Evolutionary conservation across 2,329 filamentous ascomycete species (phyloP).

Genomic region (Diaporthe australafricana): DNA sequence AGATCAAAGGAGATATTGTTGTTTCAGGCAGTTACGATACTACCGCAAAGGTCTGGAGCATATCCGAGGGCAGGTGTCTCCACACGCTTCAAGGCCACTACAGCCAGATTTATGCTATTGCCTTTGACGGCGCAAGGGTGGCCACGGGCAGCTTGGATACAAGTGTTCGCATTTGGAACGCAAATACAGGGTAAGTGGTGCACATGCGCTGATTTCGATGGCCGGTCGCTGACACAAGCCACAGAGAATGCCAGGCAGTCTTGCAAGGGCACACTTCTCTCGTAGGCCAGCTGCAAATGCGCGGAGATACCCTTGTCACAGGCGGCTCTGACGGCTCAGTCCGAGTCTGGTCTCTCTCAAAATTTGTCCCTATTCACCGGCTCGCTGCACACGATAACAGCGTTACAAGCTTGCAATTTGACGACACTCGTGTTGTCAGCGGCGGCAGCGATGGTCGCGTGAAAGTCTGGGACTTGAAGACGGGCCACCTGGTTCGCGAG

Average conservation of each 20-base stretch:
- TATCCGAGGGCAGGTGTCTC: slow-evolving; percentile 92
- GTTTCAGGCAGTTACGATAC: slow-evolving; percentile 99
- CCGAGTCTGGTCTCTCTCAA: slow-evolving; percentile 92
- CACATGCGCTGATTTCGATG: slow-evolving; percentile 19
- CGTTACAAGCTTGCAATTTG: slow-evolving; percentile 96
- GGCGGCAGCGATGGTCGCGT: slow-evolving; percentile 97
- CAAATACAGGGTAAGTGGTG: slow-evolving; percentile 78
- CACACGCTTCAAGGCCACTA: slow-evolving; percentile 94
- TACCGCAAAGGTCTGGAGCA: slow-evolving; percentile 96
- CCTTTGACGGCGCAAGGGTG: slow-evolving; percentile 93
- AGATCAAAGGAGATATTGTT: slow-evolving; percentile 95
- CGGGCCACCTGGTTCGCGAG: slow-evolving; percentile 89
- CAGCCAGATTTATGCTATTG: slow-evolving; percentile 98
- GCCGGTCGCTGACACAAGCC: slow-evolving; percentile 46
- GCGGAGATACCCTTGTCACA: slow-evolving; percentile 92
- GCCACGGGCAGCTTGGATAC: slow-evolving; percentile 97
- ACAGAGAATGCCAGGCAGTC: slow-evolving; percentile 83
- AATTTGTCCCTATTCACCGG: slow-evolving; percentile 91
- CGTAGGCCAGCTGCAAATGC: slow-evolving; percentile 96
- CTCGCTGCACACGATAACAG: slow-evolving; percentile 98
- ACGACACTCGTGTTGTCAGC: slow-evolving; percentile 93
- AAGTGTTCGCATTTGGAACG: slow-evolving; percentile 97
- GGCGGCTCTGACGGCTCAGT: slow-evolving; percentile 97
- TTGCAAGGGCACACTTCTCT: slow-evolving; percentile 97
- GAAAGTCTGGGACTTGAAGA: slow-evolving; percentile 97